Evolutionary conservation across 2,329 filamentous ascomycete species (phyloP).

Genomic region (Mycosphaerella sp.): DNA sequence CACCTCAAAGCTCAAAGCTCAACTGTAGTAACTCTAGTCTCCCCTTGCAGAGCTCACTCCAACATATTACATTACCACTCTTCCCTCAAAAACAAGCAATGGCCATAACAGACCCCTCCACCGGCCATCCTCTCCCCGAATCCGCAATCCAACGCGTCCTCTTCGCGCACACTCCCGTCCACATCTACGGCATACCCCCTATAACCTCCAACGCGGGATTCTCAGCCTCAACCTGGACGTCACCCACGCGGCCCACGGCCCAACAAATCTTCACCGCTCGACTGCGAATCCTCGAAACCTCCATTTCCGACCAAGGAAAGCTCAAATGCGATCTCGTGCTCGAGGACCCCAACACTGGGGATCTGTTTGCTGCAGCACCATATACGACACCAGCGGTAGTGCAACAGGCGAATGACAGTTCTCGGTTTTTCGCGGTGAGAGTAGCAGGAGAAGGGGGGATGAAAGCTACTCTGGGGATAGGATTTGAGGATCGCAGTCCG

Average conservation of each 20-base stretch:
- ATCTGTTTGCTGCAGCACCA: constrained; percentile 77
- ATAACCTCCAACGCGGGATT: constrained; percentile 73
- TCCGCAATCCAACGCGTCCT: constrained; percentile 81
- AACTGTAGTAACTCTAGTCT: no score
- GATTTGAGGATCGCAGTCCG: constrained; percentile 79
- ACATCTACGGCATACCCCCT: constrained; percentile 84
- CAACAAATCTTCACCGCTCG: constrained; percentile 82
- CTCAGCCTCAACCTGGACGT: constrained; percentile 70
- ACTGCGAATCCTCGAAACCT: constrained; percentile 49
- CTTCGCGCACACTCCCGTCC: constrained; percentile 66
- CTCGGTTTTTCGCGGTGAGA: constrained; percentile 75
- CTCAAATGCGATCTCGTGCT: constrained; percentile 59
- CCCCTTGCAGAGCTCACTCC: neutral
- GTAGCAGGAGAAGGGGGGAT: constrained; percentile 69
- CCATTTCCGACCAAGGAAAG: constrained; percentile 17
- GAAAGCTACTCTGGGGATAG: constrained; percentile 75
- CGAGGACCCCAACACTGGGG: constrained; percentile 65
- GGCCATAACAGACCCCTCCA: constrained; percentile 60
- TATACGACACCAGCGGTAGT: constrained; percentile 63
- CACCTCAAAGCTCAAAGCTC: neutral
- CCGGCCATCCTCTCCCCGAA: constrained; percentile 51
- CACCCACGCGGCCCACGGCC: constrained; percentile 53
- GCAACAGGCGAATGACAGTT: constrained; percentile 71
- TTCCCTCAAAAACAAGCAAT: neutral
- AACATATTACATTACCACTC: neutral